A percentile compares a stretch with the other conserved stretches of the same genome.
Conservation (phyloP, 768 basidiomycete species). For the Leccinum disarticulatum region DNA sequence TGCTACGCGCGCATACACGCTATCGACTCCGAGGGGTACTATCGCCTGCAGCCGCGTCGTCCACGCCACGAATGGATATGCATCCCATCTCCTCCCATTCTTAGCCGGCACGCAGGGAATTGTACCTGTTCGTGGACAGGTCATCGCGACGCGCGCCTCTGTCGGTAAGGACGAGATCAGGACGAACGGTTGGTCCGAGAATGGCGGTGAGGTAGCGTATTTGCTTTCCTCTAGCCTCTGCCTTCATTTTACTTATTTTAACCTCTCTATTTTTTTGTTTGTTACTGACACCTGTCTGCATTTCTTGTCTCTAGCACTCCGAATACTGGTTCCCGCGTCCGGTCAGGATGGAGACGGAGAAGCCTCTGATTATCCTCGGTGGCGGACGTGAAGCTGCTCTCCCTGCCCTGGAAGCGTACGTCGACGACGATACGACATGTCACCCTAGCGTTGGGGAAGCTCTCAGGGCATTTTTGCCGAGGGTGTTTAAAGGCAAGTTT, state of each 20-base stretch:
- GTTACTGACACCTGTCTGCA: background rate
- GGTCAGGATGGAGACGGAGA: constrained; percentile 26
- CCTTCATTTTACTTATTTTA: background rate
- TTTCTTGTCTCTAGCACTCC: constrained; percentile 35
- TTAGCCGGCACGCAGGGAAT: constrained; percentile 54
- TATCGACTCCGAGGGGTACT: constrained; percentile 62
- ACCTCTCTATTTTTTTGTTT: background rate
- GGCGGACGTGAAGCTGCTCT: constrained; percentile 53
- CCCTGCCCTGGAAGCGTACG: constrained; percentile 49
- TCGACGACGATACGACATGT: constrained; percentile 57
- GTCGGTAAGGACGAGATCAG: constrained; percentile 41
- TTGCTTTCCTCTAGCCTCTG: background rate
- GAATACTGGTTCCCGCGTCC: constrained; percentile 88
- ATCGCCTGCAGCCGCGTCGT: constrained; percentile 64
- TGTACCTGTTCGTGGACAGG: constrained; percentile 73
- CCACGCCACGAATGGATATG: constrained; percentile 87
- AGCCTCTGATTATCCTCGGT: constrained; percentile 70
- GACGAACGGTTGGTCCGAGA: constrained; percentile 43
- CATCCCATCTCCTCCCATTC: constrained; percentile 72
- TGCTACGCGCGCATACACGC: constrained; percentile 5
- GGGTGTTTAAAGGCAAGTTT: constrained; percentile 54
- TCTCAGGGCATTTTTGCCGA: constrained; percentile 61
- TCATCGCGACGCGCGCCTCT: constrained; percentile 46
- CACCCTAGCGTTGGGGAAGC: constrained; percentile 46
- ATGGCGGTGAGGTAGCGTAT: constrained; percentile 34